These are phyloP conservation scores for Fusarium xylarioides DNA, from an alignment of 2,329 filamentous ascomycete genomes.

Conservation along the genomic window DNA sequence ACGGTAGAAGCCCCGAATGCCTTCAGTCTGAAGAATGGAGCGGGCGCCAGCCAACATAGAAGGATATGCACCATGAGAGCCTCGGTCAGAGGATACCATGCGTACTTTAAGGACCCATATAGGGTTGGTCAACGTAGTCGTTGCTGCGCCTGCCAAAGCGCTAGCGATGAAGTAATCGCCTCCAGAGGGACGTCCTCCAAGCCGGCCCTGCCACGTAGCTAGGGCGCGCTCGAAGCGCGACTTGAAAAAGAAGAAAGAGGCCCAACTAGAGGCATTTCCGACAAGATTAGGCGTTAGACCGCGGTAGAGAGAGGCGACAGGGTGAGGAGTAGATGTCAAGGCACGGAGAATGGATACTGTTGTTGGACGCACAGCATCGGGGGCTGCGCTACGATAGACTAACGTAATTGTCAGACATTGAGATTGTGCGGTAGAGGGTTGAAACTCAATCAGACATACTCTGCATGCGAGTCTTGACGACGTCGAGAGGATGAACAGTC, in stretches of 20 bases:
- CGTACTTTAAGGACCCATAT: constrained; percentile 99
- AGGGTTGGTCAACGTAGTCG: constrained; percentile 87
- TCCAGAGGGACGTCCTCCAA: constrained; percentile 49
- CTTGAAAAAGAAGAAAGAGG: constrained; percentile 87
- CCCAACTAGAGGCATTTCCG: constrained; percentile 92
- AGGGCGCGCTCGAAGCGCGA: constrained; percentile 61
- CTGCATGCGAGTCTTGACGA: constrained; percentile 96
- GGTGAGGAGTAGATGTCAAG: constrained; percentile 60
- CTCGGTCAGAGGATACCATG: constrained; percentile 87
- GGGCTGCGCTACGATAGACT: constrained; percentile 62
- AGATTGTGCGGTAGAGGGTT: not conserved
- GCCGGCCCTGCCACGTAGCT: constrained; percentile 35
- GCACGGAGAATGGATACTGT: constrained; percentile 63
- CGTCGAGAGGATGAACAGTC: constrained; percentile 89
- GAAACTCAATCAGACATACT: constrained; percentile 58
- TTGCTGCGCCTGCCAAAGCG: constrained; percentile 74
- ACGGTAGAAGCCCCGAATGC: constrained; percentile 83
- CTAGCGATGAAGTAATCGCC: constrained; percentile 85
- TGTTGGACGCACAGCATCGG: constrained; percentile 53
- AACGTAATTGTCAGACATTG: constrained; percentile 1
- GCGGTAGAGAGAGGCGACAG: constrained; percentile 80
- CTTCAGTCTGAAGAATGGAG: constrained; percentile 76
- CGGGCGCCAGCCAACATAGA: constrained; percentile 76
- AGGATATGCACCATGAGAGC: constrained; percentile 80
- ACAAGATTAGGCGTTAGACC: constrained; percentile 90